These are phyloP conservation scores for Brassica carinata DNA, from an alignment of 345 rosid genomes.

Conservation along the genomic window DNA sequence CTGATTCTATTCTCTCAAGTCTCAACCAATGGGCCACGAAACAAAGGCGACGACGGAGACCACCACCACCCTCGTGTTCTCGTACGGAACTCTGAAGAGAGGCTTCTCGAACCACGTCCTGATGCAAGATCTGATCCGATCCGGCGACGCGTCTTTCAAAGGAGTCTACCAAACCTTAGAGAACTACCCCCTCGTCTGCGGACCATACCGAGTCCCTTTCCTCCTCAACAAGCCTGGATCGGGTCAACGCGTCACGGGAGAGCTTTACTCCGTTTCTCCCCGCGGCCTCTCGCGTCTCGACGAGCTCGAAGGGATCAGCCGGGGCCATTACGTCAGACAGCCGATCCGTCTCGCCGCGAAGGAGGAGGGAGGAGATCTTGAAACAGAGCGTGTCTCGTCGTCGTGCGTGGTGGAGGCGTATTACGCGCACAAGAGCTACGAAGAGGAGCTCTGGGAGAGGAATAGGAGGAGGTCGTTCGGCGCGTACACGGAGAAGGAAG, in stretches of 20 bases:
- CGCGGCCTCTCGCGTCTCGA: conserved; percentile 62
- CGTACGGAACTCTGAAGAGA: conserved; percentile 77
- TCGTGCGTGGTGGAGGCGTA: conserved; percentile 55
- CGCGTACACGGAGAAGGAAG: conserved; percentile 61
- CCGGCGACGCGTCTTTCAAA: conserved; percentile 70
- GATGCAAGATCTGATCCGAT: conserved; percentile 64
- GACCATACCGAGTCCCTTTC: conserved; percentile 84
- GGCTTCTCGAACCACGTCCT: conserved; percentile 76
- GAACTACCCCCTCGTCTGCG: conserved; percentile 74
- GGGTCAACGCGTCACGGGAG: conserved; percentile 66
- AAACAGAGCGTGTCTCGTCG: not conserved
- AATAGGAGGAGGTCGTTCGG: conserved; percentile 49
- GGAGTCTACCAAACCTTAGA: conserved; percentile 55
- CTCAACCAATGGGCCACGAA: conserved; percentile 23
- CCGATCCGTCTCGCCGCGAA: conserved; percentile 43
- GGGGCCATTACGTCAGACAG: conserved; percentile 65
- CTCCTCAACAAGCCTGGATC: conserved; percentile 73
- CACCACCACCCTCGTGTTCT: conserved; percentile 46
- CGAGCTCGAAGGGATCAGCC: conserved; percentile 73
- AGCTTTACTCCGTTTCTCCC: conserved; percentile 68
- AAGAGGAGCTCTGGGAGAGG: conserved; percentile 65
- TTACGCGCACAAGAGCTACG: conserved; percentile 64
- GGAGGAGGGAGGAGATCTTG: not conserved
- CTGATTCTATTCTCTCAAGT: conserved; percentile 36
- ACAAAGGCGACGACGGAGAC: conserved; percentile 41